Percentiles rank a stretch among this genome's conserved stretches.
Evolutionary conservation across 2,329 filamentous ascomycete species (phyloP).

Genomic region (Pseudogymnoascus sp.): DNA sequence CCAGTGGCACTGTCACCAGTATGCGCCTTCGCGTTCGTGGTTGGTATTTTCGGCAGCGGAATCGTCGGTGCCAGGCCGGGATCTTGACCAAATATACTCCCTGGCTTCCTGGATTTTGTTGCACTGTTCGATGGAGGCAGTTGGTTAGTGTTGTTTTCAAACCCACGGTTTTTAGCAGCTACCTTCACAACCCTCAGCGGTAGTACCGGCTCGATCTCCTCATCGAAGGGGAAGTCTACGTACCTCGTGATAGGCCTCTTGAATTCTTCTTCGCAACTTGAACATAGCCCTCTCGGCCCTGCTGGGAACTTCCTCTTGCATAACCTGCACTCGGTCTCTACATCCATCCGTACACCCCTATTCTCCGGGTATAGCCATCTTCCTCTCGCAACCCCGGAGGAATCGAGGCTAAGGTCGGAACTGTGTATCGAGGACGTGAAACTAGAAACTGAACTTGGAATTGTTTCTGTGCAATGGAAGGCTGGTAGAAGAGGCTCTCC

Average conservation of each 20-base stretch:
- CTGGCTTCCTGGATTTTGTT: not conserved
- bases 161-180: not conserved
- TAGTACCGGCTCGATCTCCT: not conserved
- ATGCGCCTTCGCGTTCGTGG: not conserved
- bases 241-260: not conserved
- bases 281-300: not conserved
- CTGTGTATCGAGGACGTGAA: not conserved
- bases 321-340: not conserved
- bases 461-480: not conserved
- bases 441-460: not conserved
- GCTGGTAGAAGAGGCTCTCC: not conserved
- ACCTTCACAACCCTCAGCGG: not conserved
- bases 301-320: not conserved
- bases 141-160: not conserved
- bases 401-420: not conserved
- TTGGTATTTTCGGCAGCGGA: not conserved
- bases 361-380: not conserved
- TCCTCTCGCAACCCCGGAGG: not conserved
- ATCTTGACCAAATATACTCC: not conserved
- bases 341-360: not conserved
- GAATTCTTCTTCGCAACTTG: not conserved
- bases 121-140: not conserved
- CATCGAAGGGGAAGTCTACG: not conserved
- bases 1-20: not conserved
- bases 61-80: not conserved